Base-by-base conservation (phyloP, 108 stramenopile species). In the Pseudonitzschia multistriata region DNA sequence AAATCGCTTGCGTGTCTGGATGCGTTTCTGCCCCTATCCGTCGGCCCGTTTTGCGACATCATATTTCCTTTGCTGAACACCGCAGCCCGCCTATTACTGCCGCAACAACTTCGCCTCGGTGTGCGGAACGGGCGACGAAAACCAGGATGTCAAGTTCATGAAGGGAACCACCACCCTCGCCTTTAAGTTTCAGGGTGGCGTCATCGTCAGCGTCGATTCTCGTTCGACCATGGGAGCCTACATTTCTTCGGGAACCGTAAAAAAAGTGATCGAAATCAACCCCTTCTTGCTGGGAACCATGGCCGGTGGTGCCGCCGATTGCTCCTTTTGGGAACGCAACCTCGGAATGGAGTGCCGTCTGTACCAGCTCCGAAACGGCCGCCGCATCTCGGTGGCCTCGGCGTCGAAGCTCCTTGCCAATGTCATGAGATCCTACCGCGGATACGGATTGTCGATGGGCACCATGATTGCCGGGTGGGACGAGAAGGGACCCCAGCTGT, bases 101-200 rank as follows among this genome's bases (percentile, higher is more conserved):
- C 85, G 95, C 55, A 80, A 49, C 72, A 85, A 96, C 79, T 96
- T 96, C 71, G 92, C 92, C 53, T 92, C 90, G 42, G 88, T 91
- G 28, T 92, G 86, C 67, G 95, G 95, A 28, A 85, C 78, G 52
- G 82, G 81, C 53, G 95, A 96, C 68, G 68, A 62, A 11, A 45
- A 73, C 10, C 95, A 96, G 74, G 64, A 77, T 4, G 93, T 96
- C 68, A 94, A 96, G 78, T 94, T 96, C 73, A 88, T 89, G 78
- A 96, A 99, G 86, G 99, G 99, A 56, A 99, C 99, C 30, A 99
- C 99, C 33, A 99, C 99, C 31, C 89, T 99, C 15, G 98, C 97
- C 6, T 99, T 99, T 86, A 99, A 98, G 79, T 98, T 98, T 77
- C 85, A 97, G 54, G 91, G 86, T 8, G 96, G 98, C 34, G 94